Evolutionary conservation across 352 stramenopile genomes (phyloP), one percentile per base, ranked within the genome.

Genomic region (Pythium apleroticum): DNA sequence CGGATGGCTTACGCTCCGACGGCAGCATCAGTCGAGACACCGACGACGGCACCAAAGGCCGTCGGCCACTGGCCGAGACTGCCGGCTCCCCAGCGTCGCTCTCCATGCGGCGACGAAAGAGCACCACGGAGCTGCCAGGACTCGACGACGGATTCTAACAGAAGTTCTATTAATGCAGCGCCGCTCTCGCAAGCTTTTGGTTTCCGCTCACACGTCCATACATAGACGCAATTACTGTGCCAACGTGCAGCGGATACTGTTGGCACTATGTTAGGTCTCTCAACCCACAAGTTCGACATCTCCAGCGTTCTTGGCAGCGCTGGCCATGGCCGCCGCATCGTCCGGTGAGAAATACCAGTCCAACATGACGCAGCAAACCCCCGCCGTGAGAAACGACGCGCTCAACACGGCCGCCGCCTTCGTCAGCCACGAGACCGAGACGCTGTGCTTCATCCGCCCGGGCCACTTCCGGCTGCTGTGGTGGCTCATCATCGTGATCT

Each of bases 41-140:
- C 15, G 11, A 57, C 54, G 41, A 52, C 9, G 19, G 22, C 4
- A 52, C 41, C 1, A 61, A 55, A 10, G 57, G 58, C 12, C 68
- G 61, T 9, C 64, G 71, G 17, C 65, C 71, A 2, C 65, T 78
- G 7, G 68, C 50, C 1, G 72, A 74, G 56, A 73, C 70, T 7
- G 62, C 35, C 20, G 50, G 45, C 30, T 55, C 60, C 4, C 52
- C 50, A 14, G 50, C 41, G 11, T 27, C 67, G 25, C 69, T 60
- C 5, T 85, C 73, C 6, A 86, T 86, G 78, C 78, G 78, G 19
- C 76, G 80, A 33, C 78, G 80, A 27, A 89, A 87, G 66, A 88
- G 72, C 65, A 85, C 66, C 39, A 83, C 76, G 33, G 69, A 87
- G 53, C 52, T 78, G 22, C 53, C 67, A 10, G 25, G n/a, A 4